phyloP scores from a whole-genome alignment of 2,329 filamentous ascomycete genomes.

The Ascochyta clinopodiicola region DNA sequence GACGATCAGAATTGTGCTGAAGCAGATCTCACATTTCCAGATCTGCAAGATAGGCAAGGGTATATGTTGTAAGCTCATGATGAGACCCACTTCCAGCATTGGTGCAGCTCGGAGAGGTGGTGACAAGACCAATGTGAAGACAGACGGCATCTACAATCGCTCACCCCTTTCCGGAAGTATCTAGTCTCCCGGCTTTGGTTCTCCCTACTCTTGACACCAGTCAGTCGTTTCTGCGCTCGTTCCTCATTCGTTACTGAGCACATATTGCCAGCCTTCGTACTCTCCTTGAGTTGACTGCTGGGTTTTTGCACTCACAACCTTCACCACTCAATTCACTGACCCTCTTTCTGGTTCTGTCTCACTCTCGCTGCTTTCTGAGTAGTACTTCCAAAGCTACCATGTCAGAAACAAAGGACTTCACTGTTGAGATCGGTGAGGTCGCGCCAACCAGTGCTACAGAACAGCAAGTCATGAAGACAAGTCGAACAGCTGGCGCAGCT shows the following conservation, averaged over 20 bases:
- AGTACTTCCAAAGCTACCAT: constrained; percentile 20
- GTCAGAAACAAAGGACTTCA: constrained; percentile 34
- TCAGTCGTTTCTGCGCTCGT: neutral
- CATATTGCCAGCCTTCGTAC: constrained; percentile 4
- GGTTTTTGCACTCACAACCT: constrained; percentile 9
- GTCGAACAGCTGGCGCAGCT: constrained; percentile 5
- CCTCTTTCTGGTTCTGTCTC: constrained; percentile 1
- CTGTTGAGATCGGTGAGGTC: constrained; percentile 35
- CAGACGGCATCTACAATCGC: neutral
- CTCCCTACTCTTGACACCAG: neutral
- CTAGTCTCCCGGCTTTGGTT: neutral
- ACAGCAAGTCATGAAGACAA: constrained; percentile 12
- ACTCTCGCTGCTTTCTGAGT: neutral
- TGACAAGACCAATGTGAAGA: neutral
- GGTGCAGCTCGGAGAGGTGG: neutral
- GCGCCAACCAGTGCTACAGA: constrained; percentile 13
- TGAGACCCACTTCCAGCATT: constrained; percentile 1
- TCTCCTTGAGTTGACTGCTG: neutral
- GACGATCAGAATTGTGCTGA: constrained; percentile 5
- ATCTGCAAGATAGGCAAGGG: constrained; percentile 9
- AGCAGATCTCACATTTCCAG: constrained; percentile 2
- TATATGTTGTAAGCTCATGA: neutral
- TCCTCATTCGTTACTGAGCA: neutral
- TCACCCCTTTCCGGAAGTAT: neutral
- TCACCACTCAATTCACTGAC: constrained; percentile 34